phyloP scores from a whole-genome alignment of 345 rosid species.

The Brassica carinata region DNA sequence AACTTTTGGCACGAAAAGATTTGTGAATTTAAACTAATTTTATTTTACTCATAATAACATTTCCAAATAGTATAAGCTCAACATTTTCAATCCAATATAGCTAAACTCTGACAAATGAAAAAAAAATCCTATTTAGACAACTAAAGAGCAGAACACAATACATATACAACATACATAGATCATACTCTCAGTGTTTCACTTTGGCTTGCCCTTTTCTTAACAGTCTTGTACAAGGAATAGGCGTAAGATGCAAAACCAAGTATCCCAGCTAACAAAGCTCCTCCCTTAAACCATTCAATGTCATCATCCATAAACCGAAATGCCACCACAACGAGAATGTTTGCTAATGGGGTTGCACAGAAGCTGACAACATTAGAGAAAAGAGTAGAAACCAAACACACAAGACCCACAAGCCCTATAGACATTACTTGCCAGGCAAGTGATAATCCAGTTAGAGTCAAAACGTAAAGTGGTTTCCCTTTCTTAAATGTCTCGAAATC shows the following conservation, averaged over 20 bases:
- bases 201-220: constrained; percentile 20
- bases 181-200: background rate
- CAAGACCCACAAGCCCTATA: constrained; percentile 44
- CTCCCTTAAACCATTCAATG: constrained; percentile 32
- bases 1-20: too few relatives aligned
- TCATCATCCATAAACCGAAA: constrained; percentile 39
- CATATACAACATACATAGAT: background rate
- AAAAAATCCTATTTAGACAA: background rate
- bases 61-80: background rate
- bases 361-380: constrained; percentile 46
- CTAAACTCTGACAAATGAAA: background rate
- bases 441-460: constrained; percentile 32
- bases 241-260: constrained; percentile 29
- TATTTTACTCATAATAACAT: too few relatives aligned
- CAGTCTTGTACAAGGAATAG: constrained; percentile 22
- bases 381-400: constrained; percentile 42
- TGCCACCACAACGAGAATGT: constrained; percentile 34
- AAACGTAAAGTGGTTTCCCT: constrained; percentile 32
- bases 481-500: constrained; percentile 22
- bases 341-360: constrained; percentile 30
- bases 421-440: constrained; percentile 43
- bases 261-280: constrained; percentile 37
- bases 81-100: background rate
- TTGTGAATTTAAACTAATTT: too few relatives aligned
- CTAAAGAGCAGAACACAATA: background rate